These are phyloP conservation scores for Acrocalymma vagum DNA, from an alignment of 2,329 filamentous ascomycete genomes.

Conservation along the genomic window DNA sequence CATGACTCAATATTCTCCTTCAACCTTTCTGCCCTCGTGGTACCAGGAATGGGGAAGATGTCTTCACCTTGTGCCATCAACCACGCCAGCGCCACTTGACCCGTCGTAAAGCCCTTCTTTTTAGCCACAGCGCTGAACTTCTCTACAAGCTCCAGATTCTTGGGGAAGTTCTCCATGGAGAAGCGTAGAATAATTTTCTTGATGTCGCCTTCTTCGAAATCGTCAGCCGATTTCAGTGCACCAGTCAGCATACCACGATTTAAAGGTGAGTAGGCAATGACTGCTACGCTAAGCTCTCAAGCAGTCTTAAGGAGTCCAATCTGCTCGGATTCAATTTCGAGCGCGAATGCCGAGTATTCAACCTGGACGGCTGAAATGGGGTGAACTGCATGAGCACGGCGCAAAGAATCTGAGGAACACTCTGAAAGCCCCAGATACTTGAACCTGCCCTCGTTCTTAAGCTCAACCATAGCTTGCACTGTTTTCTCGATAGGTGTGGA, in stretches of 20 bases:
- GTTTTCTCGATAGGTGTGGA: no score
- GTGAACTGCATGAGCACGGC: constrained; percentile 54
- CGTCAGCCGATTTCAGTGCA: constrained; percentile 44
- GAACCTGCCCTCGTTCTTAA: no score
- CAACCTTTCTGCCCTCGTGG: constrained; percentile 23
- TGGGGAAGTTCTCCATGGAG: constrained; percentile 30
- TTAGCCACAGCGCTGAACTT: constrained; percentile 27
- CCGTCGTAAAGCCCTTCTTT: constrained; percentile 61
- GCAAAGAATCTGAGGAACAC: constrained; percentile 51
- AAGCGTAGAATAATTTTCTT: constrained; percentile 15
- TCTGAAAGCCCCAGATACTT: constrained; percentile 59
- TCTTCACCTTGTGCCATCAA: constrained; percentile 50
- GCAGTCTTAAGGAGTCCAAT: constrained; percentile 40
- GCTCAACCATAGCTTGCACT: no score
- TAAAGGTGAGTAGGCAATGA: constrained; percentile 45
- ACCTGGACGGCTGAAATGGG: constrained; percentile 57
- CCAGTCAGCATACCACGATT: constrained; percentile 33
- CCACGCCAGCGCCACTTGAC: constrained; percentile 61
- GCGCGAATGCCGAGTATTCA: constrained; percentile 57
- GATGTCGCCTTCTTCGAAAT: constrained; percentile 48
- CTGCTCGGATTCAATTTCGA: constrained; percentile 50
- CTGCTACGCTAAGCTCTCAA: constrained; percentile 48
- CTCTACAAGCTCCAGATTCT: constrained; percentile 36
- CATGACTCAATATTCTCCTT: constrained; percentile 25
- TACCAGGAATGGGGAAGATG: constrained; percentile 65